Percentiles rank a stretch among this genome's conserved stretches.
These are phyloP conservation scores for Collariella sp. DNA, from an alignment of 495 filamentous ascomycete genomes.

Conservation along the genomic window DNA sequence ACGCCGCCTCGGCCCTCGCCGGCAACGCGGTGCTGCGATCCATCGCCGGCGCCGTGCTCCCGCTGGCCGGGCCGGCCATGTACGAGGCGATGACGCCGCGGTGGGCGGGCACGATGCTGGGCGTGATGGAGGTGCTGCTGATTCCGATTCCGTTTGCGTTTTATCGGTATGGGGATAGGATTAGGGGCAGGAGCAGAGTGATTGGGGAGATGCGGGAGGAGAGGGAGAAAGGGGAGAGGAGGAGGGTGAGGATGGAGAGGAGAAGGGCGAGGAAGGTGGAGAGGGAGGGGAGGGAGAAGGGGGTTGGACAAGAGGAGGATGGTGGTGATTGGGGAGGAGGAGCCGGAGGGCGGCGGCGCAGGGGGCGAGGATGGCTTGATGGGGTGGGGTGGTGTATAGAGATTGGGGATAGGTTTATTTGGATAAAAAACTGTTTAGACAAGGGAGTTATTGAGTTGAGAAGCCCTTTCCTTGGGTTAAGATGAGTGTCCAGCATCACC, in stretches of 20 bases:
- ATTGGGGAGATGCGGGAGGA: slow-evolving; percentile 66
- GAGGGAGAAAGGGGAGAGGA: slow-evolving; percentile 50
- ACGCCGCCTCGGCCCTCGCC: slow-evolving; percentile 66
- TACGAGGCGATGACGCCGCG: slow-evolving; percentile 57
- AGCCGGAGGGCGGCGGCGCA: not conserved
- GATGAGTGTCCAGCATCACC: no score
- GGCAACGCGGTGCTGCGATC: slow-evolving; percentile 67
- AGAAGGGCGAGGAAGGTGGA: slow-evolving; percentile 34
- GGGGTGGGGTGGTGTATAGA: not conserved
- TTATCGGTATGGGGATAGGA: slow-evolving; percentile 62
- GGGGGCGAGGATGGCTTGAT: slow-evolving; percentile 2
- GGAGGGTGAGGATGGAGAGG: slow-evolving; percentile 25
- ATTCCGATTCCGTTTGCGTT: slow-evolving; percentile 77
- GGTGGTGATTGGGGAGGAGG: slow-evolving; percentile 19
- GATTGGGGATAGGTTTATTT: not conserved
- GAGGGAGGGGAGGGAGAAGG: slow-evolving; percentile 55
- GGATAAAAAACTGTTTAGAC: no score
- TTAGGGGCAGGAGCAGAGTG: slow-evolving; percentile 55
- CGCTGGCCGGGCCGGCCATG: slow-evolving; percentile 65
- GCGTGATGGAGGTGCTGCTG: slow-evolving; percentile 56
- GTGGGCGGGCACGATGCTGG: slow-evolving; percentile 72
- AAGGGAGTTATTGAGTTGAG: no score
- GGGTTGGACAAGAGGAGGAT: slow-evolving; percentile 45
- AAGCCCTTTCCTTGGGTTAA: no score
- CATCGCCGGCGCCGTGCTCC: slow-evolving; percentile 58